Evolutionary conservation across 805 yeast species (phyloP).

Genomic region (Wickerhamiella shivajii): DNA sequence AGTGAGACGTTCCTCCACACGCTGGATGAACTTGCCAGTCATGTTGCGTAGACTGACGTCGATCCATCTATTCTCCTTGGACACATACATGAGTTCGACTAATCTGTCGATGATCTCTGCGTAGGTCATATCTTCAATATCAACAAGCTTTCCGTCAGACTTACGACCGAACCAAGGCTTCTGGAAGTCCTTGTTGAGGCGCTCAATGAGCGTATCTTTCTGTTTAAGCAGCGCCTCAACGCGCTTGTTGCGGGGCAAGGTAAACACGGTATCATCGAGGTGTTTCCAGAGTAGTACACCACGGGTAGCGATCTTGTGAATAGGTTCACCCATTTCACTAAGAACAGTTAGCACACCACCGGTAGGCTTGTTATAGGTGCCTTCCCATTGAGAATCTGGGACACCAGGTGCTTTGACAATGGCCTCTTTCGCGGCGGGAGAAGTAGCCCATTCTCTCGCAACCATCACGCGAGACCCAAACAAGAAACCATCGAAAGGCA

Average conservation of each 20-base stretch:
- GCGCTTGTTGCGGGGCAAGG: conserved; percentile 73
- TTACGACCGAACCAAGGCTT: conserved; percentile 94
- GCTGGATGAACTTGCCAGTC: conserved; percentile 71
- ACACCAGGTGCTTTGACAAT: conserved; percentile 88
- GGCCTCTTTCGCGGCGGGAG: conserved; percentile 84
- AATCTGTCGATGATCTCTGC: conserved; percentile 77
- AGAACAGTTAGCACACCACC: conserved; percentile 95
- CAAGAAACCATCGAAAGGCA: conserved; percentile 97
- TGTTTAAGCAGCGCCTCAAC: conserved; percentile 67
- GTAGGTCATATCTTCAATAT: conserved; percentile 90
- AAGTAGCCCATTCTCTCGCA: conserved; percentile 90
- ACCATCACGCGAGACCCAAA: conserved; percentile 96
- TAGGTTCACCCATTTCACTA: conserved; percentile 99
- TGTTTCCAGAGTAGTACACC: conserved; percentile 97
- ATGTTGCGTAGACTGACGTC: conserved; percentile 76
- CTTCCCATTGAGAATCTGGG: conserved; percentile 79
- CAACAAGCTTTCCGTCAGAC: conserved; percentile 61
- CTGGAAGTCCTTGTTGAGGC: conserved; percentile 87
- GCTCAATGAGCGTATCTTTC: conserved; percentile 71
- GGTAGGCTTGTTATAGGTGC: conserved; percentile 83
- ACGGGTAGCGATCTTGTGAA: conserved; percentile 95
- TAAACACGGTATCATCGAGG: conserved; percentile 85
- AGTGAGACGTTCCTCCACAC: conserved; percentile 94
- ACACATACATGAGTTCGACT: conserved; percentile 77
- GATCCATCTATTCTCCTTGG: conserved; percentile 71